Conservation (phyloP, 1,284 basidiomycete species). For the Naganishia liquefaciens region DNA sequence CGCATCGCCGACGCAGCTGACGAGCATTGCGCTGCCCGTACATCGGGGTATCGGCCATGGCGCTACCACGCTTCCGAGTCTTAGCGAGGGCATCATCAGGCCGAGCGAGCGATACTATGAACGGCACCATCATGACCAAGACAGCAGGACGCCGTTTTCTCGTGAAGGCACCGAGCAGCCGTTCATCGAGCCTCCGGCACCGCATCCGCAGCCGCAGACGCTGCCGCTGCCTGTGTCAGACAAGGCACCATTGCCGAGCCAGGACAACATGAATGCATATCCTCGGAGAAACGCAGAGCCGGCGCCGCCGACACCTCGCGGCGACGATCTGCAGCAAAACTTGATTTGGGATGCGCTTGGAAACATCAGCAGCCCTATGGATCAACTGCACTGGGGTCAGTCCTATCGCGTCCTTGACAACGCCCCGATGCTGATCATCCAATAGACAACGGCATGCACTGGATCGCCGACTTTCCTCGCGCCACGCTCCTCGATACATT, state of each 20-base stretch:
- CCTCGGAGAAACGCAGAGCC: too few relatives aligned
- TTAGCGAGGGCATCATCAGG: slow-evolving; percentile 15
- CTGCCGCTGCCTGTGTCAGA: too few relatives aligned
- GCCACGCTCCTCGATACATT: slow-evolving; percentile 16
- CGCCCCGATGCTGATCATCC: not conserved
- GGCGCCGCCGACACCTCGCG: too few relatives aligned
- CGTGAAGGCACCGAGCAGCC: not conserved
- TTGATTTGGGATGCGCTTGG: slow-evolving; percentile 31
- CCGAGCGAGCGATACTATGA: not conserved
- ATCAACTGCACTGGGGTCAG: slow-evolving; percentile 29
- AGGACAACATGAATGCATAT: not conserved
- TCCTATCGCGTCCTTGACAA: not conserved
- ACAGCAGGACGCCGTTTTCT: slow-evolving; percentile 19
- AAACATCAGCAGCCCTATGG: slow-evolving; percentile 19
- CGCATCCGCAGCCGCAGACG: too few relatives aligned
- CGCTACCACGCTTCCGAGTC: slow-evolving; percentile 18
- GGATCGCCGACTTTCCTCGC: slow-evolving; percentile 27
- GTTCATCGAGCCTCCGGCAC: not conserved
- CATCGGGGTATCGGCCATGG: slow-evolving; percentile 18
- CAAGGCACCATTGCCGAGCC: not conserved
- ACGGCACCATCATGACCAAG: not conserved
- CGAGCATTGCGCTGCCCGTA: slow-evolving; percentile 10
- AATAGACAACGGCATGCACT: slow-evolving; percentile 32
- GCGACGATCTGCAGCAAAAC: slow-evolving; percentile 27
- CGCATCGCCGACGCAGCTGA: not conserved